Evolutionary conservation across 495 filamentous ascomycete genomes (phyloP).

Genomic region (Tuber borchii): DNA sequence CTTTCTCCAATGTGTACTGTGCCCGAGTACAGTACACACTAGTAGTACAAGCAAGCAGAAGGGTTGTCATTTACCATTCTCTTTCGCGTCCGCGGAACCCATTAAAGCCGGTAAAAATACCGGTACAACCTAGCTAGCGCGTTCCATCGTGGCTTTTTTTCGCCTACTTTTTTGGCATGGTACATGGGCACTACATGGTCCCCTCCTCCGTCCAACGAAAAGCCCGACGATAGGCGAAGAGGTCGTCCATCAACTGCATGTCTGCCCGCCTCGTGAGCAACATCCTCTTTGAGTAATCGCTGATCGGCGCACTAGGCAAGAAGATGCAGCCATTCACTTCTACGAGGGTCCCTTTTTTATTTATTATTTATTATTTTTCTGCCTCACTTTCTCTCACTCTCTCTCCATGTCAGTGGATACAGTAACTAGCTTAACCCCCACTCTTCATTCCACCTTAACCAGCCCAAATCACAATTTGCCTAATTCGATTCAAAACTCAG

Average conservation of each 20-base stretch:
- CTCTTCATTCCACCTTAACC: neutral
- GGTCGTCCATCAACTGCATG: conserved; percentile 19
- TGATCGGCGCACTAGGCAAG: conserved; percentile 7
- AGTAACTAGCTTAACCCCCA: neutral
- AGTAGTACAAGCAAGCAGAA: neutral
- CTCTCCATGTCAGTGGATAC: neutral
- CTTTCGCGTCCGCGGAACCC: neutral
- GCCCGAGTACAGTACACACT: neutral
- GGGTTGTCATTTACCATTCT: neutral
- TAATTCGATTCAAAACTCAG: neutral
- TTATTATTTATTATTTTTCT: neutral
- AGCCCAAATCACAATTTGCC: neutral
- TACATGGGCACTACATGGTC: neutral
- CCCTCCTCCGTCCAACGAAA: conserved; percentile 14
- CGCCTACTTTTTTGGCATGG: neutral
- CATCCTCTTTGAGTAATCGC: conserved; percentile 2
- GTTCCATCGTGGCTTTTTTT: neutral
- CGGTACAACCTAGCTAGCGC: neutral
- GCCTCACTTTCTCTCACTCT: neutral
- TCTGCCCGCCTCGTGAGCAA: neutral
- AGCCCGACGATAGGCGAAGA: conserved; percentile 18
- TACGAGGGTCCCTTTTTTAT: neutral
- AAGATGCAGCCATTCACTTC: conserved; percentile 19
- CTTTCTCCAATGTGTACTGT: neutral
- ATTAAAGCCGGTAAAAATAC: neutral